These are phyloP conservation scores for Fusarium sp. DNA, from an alignment of 2,329 filamentous ascomycete genomes.

Conservation along the genomic window DNA sequence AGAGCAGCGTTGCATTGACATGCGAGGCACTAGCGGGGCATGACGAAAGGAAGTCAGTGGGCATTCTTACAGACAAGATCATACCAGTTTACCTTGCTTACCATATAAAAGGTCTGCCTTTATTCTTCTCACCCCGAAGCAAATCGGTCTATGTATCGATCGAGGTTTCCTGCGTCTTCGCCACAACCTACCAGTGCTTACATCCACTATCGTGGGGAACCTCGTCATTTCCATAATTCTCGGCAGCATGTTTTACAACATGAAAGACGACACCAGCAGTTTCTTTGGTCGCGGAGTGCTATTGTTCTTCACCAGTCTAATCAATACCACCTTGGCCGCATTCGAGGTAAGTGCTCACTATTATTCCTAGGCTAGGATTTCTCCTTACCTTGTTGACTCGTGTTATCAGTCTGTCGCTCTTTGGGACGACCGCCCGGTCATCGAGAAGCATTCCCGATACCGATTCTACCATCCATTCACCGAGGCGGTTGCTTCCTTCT, in stretches of 20 bases:
- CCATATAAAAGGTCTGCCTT: conserved; percentile 47
- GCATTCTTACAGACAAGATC: conserved; percentile 13
- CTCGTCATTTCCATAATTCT: conserved; percentile 65
- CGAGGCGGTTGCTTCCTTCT: conserved; percentile 43
- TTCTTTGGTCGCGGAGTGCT: conserved; percentile 63
- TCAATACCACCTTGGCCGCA: conserved; percentile 61
- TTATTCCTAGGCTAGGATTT: too few relatives aligned
- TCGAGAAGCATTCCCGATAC: conserved; percentile 52
- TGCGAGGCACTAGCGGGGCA: too few relatives aligned
- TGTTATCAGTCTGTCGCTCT: too few relatives aligned
- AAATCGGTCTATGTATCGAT: too few relatives aligned
- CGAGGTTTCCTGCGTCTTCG: too few relatives aligned
- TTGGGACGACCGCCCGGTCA: conserved; percentile 36
- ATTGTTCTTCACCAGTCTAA: conserved; percentile 65
- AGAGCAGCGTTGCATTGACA: too few relatives aligned
- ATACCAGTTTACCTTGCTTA: conserved; percentile 28
- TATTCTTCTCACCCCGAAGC: neutral
- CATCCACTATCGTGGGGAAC: conserved; percentile 51
- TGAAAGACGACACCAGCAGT: conserved; percentile 57
- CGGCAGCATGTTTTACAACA: conserved; percentile 66
- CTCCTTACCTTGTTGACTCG: conserved; percentile 46
- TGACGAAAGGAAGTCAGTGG: conserved; percentile 38
- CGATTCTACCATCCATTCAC: conserved; percentile 50
- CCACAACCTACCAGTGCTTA: too few relatives aligned
- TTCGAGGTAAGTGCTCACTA: conserved; percentile 30